Conservation (phyloP, 78 protist species). For the Dictyostelium intermedium region DNA sequence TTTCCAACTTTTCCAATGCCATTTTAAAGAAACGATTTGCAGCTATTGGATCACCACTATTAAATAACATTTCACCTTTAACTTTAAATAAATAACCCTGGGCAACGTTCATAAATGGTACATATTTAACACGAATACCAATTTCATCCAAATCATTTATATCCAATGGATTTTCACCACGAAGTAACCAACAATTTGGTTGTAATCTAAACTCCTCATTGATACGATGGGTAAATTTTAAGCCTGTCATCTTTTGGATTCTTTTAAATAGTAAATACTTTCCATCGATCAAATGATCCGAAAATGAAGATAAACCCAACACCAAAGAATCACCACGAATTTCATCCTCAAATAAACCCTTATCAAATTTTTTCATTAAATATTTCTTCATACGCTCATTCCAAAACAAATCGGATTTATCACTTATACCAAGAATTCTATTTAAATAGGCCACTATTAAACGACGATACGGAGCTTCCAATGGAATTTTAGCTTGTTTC, state of each 20-base stretch:
- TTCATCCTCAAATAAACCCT: conserved; percentile 57
- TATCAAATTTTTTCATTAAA: conserved; percentile 41
- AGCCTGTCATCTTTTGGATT: conserved; percentile 80
- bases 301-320: conserved; percentile 8
- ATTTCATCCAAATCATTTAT: conserved; percentile 82
- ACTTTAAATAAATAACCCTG: conserved; percentile 79
- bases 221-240: conserved; percentile 61
- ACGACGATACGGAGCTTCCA: conserved; percentile 82
- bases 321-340: conserved; percentile 28
- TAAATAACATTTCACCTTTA: conserved; percentile 67
- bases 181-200: conserved; percentile 74
- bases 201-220: conserved; percentile 47
- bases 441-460: conserved; percentile 77
- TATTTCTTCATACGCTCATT: conserved; percentile 37
- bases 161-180: conserved; percentile 75
- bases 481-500: conserved; percentile 68
- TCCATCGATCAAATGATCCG: conserved; percentile 59
- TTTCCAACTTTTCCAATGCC: conserved; percentile 71
- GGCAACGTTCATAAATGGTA: conserved; percentile 75
- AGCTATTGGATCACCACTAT: conserved; percentile 71
- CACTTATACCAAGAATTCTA: conserved; percentile 37
- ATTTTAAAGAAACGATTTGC: conserved; percentile 70
- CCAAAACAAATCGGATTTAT: conserved; percentile 71
- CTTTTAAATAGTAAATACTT: conserved; percentile 67
- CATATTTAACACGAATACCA: conserved; percentile 75